phyloP scores from a whole-genome alignment of 2,329 filamentous ascomycete genomes.

The Bipolaris oryzae region DNA sequence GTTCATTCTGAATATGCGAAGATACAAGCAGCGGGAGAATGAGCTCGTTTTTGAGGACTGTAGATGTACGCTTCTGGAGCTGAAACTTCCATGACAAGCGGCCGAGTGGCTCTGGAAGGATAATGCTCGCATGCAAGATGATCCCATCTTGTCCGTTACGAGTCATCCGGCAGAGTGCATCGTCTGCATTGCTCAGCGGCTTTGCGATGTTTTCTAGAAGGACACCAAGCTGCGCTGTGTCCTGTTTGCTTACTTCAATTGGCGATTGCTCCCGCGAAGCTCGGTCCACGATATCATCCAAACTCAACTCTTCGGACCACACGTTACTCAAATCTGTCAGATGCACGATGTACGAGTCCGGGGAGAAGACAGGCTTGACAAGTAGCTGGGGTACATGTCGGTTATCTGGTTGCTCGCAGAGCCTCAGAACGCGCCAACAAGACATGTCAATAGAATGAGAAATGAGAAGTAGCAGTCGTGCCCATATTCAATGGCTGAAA shows the following conservation, averaged over 20 bases:
- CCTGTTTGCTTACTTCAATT: constrained; percentile 72
- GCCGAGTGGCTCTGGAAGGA: constrained; percentile 66
- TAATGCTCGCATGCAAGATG: constrained; percentile 62
- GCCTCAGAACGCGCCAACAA: constrained; percentile 42
- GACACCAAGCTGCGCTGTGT: constrained; percentile 68
- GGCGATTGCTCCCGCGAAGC: constrained; percentile 68
- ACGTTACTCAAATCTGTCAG: constrained; percentile 75
- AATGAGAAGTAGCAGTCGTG: background rate
- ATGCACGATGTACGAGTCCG: constrained; percentile 66
- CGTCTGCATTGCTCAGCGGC: constrained; percentile 51
- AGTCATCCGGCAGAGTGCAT: constrained; percentile 44
- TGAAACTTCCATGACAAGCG: constrained; percentile 70
- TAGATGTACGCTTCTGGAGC: constrained; percentile 53
- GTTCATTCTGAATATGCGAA: constrained; percentile 54
- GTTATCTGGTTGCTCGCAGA: constrained; percentile 29
- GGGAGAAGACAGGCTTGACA: constrained; percentile 63
- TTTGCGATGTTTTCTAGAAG: constrained; percentile 68
- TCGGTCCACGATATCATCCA: constrained; percentile 66
- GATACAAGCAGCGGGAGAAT: constrained; percentile 60
- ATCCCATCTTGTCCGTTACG: constrained; percentile 46
- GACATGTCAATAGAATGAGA: constrained; percentile 30
- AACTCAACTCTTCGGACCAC: constrained; percentile 72
- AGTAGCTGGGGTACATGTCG: constrained; percentile 64
- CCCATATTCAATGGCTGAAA: background rate
- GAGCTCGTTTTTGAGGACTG: constrained; percentile 56